These are phyloP conservation scores for Moesziomyces parantarcticus DNA, from an alignment of 1,284 basidiomycete genomes.

Conservation along the genomic window DNA sequence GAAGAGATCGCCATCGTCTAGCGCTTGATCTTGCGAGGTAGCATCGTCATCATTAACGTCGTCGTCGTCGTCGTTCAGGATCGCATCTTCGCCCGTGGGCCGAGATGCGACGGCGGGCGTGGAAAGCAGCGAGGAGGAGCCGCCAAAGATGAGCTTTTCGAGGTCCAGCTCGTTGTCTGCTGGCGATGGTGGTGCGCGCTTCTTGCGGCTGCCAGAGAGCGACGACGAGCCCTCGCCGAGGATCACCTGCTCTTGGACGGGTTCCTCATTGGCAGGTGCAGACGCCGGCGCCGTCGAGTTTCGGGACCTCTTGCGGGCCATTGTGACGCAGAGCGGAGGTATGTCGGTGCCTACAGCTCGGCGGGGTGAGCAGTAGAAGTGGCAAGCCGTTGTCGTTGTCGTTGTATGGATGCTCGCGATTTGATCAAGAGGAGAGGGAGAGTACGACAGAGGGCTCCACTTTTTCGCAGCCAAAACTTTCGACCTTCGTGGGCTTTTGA, in stretches of 20 bases:
- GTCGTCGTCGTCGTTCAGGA: slow-evolving; percentile 10
- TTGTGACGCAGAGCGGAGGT: slow-evolving; percentile 3
- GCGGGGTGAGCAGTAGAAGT: neutral
- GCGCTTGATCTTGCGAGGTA: slow-evolving; percentile 6
- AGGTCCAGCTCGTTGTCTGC: slow-evolving; percentile 44
- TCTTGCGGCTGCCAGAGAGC: slow-evolving; percentile 35
- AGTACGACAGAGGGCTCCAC: slow-evolving; percentile 11
- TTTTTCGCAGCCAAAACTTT: slow-evolving; percentile 27
- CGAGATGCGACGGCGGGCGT: slow-evolving; percentile 15
- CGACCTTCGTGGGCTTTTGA: neutral
- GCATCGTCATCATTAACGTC: slow-evolving; percentile 23
- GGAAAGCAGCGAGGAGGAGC: slow-evolving; percentile 35
- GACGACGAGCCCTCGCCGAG: slow-evolving; percentile 19
- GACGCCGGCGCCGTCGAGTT: slow-evolving; percentile 11
- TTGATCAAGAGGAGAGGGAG: no score
- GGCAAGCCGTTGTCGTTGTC: no score
- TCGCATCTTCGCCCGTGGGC: slow-evolving; percentile 10
- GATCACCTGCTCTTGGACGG: slow-evolving; percentile 4
- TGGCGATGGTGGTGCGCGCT: slow-evolving; percentile 39
- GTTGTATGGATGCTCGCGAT: no score
- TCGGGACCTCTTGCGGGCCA: slow-evolving; percentile 43
- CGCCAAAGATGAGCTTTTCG: slow-evolving; percentile 52
- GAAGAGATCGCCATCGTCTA: slow-evolving; percentile 45
- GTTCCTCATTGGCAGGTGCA: neutral
- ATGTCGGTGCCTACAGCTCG: neutral